Evolutionary conservation across 345 rosid species (phyloP).

Genomic region (Camelina neglecta): DNA sequence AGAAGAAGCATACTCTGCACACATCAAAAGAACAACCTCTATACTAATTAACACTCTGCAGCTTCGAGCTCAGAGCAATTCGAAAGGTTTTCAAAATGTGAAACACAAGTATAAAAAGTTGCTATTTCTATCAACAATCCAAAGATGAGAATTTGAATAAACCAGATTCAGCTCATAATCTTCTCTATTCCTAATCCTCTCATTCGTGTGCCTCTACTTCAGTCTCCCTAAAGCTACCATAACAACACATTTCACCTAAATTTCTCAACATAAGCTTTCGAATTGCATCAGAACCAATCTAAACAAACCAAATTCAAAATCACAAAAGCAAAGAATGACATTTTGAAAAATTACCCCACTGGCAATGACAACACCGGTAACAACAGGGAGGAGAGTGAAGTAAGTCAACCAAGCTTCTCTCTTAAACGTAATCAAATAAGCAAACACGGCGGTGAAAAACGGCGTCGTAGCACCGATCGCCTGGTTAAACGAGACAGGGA

Average conservation of each 20-base stretch:
- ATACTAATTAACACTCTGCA: background rate
- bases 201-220: background rate
- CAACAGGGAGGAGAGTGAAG: constrained; percentile 66
- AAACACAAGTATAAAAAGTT: background rate
- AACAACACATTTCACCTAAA: constrained; percentile 19
- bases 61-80: constrained; percentile 4
- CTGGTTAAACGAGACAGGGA: constrained; percentile 78
- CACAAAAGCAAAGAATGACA: constrained; percentile 19
- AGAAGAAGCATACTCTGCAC: constrained; percentile 6
- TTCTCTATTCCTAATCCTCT: background rate
- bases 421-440: constrained; percentile 58
- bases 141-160: constrained; percentile 7
- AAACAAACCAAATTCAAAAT: background rate
- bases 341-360: constrained; percentile 54
- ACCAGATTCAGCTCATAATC: background rate
- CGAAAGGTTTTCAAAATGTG: background rate
- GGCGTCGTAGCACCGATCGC: constrained; percentile 78
- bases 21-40: constrained; percentile 5
- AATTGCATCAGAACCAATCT: constrained; percentile 8
- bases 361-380: constrained; percentile 76
- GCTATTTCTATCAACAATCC: background rate
- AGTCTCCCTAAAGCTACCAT: constrained; percentile 19
- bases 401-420: constrained; percentile 72
- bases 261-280: background rate
- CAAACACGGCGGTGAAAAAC: constrained; percentile 71